Evolutionary conservation across 176 grass and related monocot species (phyloP).

Genomic region (Triticum aestivum): DNA sequence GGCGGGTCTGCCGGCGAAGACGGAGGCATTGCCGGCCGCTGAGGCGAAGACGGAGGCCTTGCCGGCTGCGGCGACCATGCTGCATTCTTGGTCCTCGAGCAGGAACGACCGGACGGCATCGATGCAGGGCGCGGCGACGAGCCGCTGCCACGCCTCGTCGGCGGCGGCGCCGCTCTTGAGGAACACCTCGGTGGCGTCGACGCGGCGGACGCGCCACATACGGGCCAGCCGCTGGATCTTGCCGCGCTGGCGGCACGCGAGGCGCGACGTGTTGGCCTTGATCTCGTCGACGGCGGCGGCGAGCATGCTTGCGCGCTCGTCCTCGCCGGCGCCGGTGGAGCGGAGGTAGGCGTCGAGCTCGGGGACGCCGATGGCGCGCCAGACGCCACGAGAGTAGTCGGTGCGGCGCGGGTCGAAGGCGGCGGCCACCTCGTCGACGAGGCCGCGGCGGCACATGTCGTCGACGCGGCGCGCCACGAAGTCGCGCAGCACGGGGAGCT

Average conservation of each 20-base stretch:
- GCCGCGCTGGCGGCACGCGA: constrained; percentile 58
- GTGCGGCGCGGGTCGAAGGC: constrained; percentile 54
- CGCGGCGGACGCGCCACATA: constrained; percentile 66
- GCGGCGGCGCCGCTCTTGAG: constrained; percentile 28
- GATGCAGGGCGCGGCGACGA: constrained; percentile 52
- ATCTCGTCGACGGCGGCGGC: constrained; percentile 63
- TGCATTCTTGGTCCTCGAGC: constrained; percentile 36
- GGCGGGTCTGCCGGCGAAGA: constrained; percentile 24
- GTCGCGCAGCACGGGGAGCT: constrained; percentile 48
- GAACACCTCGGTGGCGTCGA: constrained; percentile 87
- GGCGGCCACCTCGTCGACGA: constrained; percentile 68
- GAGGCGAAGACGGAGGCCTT: constrained; percentile 20
- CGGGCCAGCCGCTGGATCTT: constrained; percentile 67
- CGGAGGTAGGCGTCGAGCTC: constrained; percentile 82
- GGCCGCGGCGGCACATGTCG: constrained; percentile 56
- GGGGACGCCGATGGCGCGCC: constrained; percentile 79
- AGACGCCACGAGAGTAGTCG: constrained; percentile 72
- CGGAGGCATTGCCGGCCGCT: background rate
- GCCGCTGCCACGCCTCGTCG: constrained; percentile 58
- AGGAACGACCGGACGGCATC: constrained; percentile 51
- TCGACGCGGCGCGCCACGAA: constrained; percentile 78
- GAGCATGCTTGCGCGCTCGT: constrained; percentile 41
- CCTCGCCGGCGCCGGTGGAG: constrained; percentile 22
- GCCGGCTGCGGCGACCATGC: constrained; percentile 28
- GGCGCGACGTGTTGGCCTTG: constrained; percentile 73